These are phyloP conservation scores for Fusarium sp. DNA, from an alignment of 2,329 filamentous ascomycete species.

Conservation along the genomic window DNA sequence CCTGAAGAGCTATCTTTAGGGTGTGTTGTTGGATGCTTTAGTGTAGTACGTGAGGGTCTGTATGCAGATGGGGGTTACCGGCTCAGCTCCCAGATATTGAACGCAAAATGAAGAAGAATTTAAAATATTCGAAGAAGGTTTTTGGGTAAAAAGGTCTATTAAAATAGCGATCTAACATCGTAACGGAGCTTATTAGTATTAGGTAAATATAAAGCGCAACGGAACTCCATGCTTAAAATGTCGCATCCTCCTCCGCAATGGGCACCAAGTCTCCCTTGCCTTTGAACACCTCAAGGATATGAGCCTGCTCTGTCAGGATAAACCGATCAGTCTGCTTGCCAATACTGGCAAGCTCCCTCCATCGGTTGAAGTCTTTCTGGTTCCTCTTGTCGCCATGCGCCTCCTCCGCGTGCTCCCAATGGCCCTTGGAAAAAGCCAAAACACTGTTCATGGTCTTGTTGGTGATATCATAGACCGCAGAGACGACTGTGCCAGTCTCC, in stretches of 20 bases:
- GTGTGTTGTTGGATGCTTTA: no score
- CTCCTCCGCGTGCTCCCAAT: conserved; percentile 64
- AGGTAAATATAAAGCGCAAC: no score
- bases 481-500: conserved; percentile 69
- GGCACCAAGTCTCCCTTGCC: conserved; percentile 62
- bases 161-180: no score
- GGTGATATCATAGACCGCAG: conserved; percentile 67
- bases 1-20: no score
- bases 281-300: conserved; percentile 63
- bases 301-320: conserved; percentile 66
- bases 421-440: conserved; percentile 66
- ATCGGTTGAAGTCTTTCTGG: conserved; percentile 62
- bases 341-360: conserved; percentile 62
- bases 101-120: no score
- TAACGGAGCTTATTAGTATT: no score
- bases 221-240: no score
- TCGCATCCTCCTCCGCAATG: conserved; percentile 52
- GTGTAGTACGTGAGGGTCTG: no score
- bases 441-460: conserved; percentile 63
- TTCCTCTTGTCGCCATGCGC: conserved; percentile 70
- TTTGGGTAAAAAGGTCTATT: no score
- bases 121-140: no score
- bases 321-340: conserved; percentile 64
- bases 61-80: no score
- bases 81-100: no score